Base-by-base conservation (phyloP, 306 rosid genomes). In the Pueraria montana region DNA sequence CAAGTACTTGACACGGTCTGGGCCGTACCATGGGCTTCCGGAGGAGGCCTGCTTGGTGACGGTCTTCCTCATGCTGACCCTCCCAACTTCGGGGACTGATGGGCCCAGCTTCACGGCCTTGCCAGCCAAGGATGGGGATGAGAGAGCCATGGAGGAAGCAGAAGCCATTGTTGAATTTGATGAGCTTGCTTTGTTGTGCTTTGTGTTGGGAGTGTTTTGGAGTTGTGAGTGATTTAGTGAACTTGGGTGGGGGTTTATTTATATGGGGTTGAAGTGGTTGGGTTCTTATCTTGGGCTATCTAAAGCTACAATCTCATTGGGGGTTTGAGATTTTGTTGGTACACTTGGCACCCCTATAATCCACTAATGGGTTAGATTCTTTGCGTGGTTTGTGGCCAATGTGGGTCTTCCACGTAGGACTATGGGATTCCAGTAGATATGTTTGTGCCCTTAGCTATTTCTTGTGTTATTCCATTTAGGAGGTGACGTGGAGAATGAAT, bases 1-100 rank as follows among this genome's bases (percentile, higher is more conserved):
- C 93, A 92, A 85, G 86, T 94, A 94, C 88, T 91, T 91, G n/a
- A 94, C 98, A 74, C 95, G 90, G 87, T 95, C 95, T 30, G 98
- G 98, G 71, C 92, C 98, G 18, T 91, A 95, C 94, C 97, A 91
- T 50, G 92, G 97, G 92, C 97, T 93, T 36, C 92, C 88, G 0
- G 97, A 93, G 53, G 95, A 68, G 20, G 65, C 91, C 0, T 40
- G 5, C 84, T 50, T 93, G 24, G 32, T 0, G 20, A 0, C 79
- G 2, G 91, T 26, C 76, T 89, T 91, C 86, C 97, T 93, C 97
- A 91, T 93, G 83, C 83, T 65, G 82, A 90, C 43, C 5, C 90
- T 81, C 27, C 91, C 88, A 3, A 82, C 45, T 55, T 90, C 90
- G 0, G 83, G 71, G 40, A 84, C 59, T 14, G 88, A 81, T 2